Evolutionary conservation across 2,329 filamentous ascomycete genomes (phyloP), one percentile per base, ranked within the genome.

Genomic region (Salinomyces thailandicus): DNA sequence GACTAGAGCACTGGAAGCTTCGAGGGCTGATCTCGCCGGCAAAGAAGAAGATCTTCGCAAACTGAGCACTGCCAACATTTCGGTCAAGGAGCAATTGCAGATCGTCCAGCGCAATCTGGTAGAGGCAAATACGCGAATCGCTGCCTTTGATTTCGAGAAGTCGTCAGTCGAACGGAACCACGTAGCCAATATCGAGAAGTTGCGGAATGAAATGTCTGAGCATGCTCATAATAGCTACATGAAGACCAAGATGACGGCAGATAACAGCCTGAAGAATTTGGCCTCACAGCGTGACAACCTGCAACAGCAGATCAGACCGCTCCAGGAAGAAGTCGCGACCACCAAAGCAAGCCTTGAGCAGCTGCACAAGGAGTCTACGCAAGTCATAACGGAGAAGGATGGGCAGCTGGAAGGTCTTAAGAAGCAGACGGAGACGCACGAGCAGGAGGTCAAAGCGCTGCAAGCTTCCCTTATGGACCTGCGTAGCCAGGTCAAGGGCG

Each of bases 231-330:
- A 26, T 17, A 26, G 19, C 3, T 16, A 18, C 18, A 18, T 26
- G 18, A 24, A 31, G 5, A 18, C 32, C 6, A 41, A 38, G 30
- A 36, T 35, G 19, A 33, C 47, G 16, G 24, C 33, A 9, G 35
- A 43, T 5, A 48, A 48, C 31, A 33, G 35, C 8, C 15, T 44
- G 20, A 43, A 41, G 39, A 36, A 29, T 13, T 6, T 45, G 15
- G 26, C 13, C 5, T 33, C 16, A 18, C 37, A 45, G 24, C 20
- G 16, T 18, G 36, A 41, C 14, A 34, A 35, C 11, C 22, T 43
- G 9, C 13, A 34, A 16, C 39, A 37, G 16, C 17, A 38, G 13
- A 31, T 38, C 12, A 17, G 33, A 8, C 13, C 17, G 5, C 38
- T 47, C 5, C 20, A 37, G 11, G 13, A 36, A 13, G 22, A 44